Evolutionary conservation across 1,284 basidiomycete species (phyloP).

Genomic region (Ustilago hordei): DNA sequence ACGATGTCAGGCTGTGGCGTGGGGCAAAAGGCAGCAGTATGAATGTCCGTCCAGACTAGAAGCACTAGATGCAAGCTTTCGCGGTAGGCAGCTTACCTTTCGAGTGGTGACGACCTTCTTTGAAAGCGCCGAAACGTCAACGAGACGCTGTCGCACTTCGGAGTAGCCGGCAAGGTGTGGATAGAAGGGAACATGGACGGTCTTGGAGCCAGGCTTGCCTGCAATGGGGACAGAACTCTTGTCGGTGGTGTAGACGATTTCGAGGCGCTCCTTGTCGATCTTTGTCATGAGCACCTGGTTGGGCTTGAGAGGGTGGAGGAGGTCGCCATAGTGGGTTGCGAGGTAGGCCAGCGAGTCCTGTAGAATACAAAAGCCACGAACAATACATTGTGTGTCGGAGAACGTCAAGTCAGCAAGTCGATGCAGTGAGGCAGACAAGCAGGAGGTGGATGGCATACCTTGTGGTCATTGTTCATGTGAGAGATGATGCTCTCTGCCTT

Average conservation of each 20-base stretch:
- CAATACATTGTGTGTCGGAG: background rate
- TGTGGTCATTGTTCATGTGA: constrained; percentile 57
- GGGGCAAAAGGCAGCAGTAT: background rate
- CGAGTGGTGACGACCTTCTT: constrained; percentile 45
- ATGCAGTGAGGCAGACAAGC: background rate
- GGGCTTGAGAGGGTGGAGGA: constrained; percentile 34
- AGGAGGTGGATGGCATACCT: constrained; percentile 26
- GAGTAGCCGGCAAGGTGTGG: constrained; percentile 43
- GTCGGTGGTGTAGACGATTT: constrained; percentile 39
- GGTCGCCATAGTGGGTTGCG: constrained; percentile 47
- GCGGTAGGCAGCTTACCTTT: constrained; percentile 17
- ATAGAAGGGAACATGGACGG: constrained; percentile 41
- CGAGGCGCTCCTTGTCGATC: constrained; percentile 50
- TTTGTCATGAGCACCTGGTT: constrained; percentile 46
- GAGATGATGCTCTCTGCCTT: constrained; percentile 48
- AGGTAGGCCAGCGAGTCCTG: constrained; percentile 53
- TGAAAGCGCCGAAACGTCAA: constrained; percentile 35
- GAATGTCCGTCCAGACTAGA: background rate
- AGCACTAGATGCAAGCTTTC: background rate
- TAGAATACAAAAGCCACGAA: too few relatives aligned
- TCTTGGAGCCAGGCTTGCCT: constrained; percentile 24
- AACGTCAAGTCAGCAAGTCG: background rate
- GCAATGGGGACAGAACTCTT: constrained; percentile 19
- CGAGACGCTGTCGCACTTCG: constrained; percentile 38
- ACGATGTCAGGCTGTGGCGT: constrained; percentile 30